Conservation (phyloP, 257 asterid species). For the Solanum neorickii region DNA sequence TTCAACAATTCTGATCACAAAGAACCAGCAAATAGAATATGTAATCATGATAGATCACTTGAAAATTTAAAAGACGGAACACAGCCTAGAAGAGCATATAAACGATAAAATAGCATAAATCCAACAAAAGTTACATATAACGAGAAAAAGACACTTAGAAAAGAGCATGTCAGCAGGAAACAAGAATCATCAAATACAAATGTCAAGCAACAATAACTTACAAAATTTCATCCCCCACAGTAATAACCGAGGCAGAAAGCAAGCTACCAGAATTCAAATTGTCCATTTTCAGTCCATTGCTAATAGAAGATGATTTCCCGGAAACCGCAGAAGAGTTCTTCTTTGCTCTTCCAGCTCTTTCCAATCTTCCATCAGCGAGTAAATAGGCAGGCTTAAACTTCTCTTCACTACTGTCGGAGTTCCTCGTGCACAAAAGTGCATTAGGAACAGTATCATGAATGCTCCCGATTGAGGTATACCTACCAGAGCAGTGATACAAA, state of each 20-base stretch:
- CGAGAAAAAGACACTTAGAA: background rate
- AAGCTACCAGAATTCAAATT: constrained; percentile 21
- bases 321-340: constrained; percentile 27
- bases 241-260: constrained; percentile 59
- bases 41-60: background rate
- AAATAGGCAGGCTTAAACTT: constrained; percentile 72
- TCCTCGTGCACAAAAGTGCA: constrained; percentile 36
- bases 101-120: background rate
- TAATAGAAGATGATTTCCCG: constrained; percentile 22
- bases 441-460: constrained; percentile 92
- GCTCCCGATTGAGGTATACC: constrained; percentile 95
- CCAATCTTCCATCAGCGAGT: constrained; percentile 86
- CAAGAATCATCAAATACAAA: background rate
- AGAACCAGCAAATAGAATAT: background rate
- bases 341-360: constrained; percentile 86
- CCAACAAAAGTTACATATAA: background rate
- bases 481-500: constrained; percentile 19
- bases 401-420: constrained; percentile 31
- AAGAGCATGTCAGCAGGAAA: background rate
- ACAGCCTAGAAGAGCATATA: background rate
- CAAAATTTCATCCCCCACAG: constrained; percentile 93
- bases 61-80: background rate
- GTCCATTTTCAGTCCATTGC: constrained; percentile 46
- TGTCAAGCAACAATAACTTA: constrained; percentile 27
- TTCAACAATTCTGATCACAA: background rate